Evolutionary conservation across 2,329 filamentous ascomycete species (phyloP).

Genomic region (Lojkania enalia): DNA sequence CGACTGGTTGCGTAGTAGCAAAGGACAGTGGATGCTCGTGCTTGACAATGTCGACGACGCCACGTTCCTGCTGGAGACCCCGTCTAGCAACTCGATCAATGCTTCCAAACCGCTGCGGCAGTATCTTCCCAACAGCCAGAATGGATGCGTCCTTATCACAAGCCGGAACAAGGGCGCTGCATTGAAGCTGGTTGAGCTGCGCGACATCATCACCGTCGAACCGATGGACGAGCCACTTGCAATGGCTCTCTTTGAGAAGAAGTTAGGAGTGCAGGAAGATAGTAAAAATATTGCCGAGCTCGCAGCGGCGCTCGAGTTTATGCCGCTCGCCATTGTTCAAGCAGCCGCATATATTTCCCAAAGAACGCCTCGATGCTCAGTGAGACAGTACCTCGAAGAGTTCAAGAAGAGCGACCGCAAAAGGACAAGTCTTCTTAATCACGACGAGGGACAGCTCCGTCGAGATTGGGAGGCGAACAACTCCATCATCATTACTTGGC

Average conservation of each 20-base stretch:
- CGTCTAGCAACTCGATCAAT: not conserved
- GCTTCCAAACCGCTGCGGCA: not conserved
- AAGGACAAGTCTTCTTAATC: slow-evolving; percentile 17
- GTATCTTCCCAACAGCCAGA: slow-evolving; percentile 5
- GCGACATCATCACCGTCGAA: slow-evolving; percentile 7
- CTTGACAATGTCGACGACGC: slow-evolving; percentile 17
- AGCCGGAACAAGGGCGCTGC: slow-evolving; percentile 10
- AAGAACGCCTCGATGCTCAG: slow-evolving; percentile 8
- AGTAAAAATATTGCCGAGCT: slow-evolving; percentile 1
- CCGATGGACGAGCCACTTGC: slow-evolving; percentile 14
- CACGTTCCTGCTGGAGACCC: slow-evolving; percentile 2
- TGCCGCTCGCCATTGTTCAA: slow-evolving; percentile 40
- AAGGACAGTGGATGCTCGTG: slow-evolving; percentile 17
- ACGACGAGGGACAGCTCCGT: slow-evolving; percentile 16
- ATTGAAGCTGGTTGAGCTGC: slow-evolving; percentile 13
- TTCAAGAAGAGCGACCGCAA: slow-evolving; percentile 41
- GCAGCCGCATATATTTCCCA: slow-evolving; percentile 35
- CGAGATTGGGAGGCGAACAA: slow-evolving; percentile 37
- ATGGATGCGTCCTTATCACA: slow-evolving; percentile 15
- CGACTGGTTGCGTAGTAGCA: slow-evolving; percentile 16
- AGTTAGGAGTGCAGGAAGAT: slow-evolving; percentile 1
- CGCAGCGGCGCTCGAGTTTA: slow-evolving; percentile 8
- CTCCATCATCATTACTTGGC: slow-evolving; percentile 43
- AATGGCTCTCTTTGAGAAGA: slow-evolving; percentile 13
- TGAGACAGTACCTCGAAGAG: slow-evolving; percentile 41